These are phyloP conservation scores for Omphalotus guepiniiformis DNA, from an alignment of 768 basidiomycete species.

Conservation along the genomic window DNA sequence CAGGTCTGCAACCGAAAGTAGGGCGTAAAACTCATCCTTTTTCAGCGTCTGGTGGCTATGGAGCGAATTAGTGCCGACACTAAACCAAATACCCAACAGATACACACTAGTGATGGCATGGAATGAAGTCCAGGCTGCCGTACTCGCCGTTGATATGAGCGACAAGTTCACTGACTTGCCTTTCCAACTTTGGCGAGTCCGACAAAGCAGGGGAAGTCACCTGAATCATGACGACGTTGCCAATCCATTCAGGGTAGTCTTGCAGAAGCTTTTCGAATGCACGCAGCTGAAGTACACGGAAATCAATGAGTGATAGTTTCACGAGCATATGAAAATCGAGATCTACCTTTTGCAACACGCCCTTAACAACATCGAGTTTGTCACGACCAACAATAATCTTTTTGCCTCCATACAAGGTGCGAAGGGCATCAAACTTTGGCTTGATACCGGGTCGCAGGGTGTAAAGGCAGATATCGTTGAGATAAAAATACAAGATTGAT, in stretches of 20 bases:
- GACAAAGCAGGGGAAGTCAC: constrained; percentile 92
- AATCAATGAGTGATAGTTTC: neutral
- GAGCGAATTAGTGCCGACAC: neutral
- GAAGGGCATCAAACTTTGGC: constrained; percentile 86
- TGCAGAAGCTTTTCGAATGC: constrained; percentile 93
- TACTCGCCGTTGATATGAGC: constrained; percentile 95
- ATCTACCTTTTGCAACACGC: constrained; percentile 87
- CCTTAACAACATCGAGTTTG: constrained; percentile 98
- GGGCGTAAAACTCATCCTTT: constrained; percentile 96
- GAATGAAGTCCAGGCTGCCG: constrained; percentile 91
- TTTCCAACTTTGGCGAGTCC: constrained; percentile 90
- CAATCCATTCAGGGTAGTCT: constrained; percentile 94
- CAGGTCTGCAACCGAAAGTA: constrained; percentile 89
- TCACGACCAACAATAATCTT: constrained; percentile 98
- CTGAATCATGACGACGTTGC: constrained; percentile 83
- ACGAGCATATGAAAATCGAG: neutral
- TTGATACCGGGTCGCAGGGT: constrained; percentile 75
- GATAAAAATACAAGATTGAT: neutral
- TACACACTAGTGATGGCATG: constrained; percentile 95
- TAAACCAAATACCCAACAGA: neutral
- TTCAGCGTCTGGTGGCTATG: constrained; percentile 92
- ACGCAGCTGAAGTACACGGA: constrained; percentile 54
- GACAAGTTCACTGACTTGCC: constrained; percentile 90
- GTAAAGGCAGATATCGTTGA: neutral
- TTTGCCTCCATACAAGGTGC: constrained; percentile 87